Conservation (phyloP, 164 flowering plant species). For the Piper longum region DNA sequence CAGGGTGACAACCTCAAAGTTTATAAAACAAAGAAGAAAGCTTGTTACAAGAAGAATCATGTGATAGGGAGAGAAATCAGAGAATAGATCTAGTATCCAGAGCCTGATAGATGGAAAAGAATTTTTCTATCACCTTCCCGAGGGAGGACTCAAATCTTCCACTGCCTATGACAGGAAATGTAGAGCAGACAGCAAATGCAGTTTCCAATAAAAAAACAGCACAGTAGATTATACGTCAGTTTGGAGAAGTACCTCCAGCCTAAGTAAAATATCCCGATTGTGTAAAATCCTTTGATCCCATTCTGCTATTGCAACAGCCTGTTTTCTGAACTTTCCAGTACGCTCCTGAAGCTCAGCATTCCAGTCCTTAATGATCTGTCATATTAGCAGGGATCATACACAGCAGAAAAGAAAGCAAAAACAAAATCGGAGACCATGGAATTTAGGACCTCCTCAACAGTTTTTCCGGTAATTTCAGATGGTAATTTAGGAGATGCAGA, state of each 20-base stretch:
- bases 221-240: background rate
- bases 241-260: slow-evolving; percentile 60
- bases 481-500: slow-evolving; percentile 69
- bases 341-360: slow-evolving; percentile 91
- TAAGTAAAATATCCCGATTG: slow-evolving; percentile 82
- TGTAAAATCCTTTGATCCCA: slow-evolving; percentile 91
- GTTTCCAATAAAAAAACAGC: background rate
- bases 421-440: background rate
- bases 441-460: slow-evolving; percentile 76
- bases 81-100: no score
- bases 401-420: background rate
- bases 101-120: no score
- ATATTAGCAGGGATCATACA: background rate
- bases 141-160: no score
- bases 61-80: no score
- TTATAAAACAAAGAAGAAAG: no score
- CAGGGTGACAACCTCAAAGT: no score
- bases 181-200: no score
- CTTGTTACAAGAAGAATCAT: no score
- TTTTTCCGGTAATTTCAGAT: slow-evolving; percentile 87
- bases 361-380: slow-evolving; percentile 95
- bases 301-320: slow-evolving; percentile 87
- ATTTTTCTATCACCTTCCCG: no score
- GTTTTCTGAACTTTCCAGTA: slow-evolving; percentile 81
- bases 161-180: no score